Evolutionary conservation across 176 grass and related monocot genomes (phyloP), one percentile per base, ranked within the genome.

Genomic region (sorghum (Sorghum bicolor)): DNA sequence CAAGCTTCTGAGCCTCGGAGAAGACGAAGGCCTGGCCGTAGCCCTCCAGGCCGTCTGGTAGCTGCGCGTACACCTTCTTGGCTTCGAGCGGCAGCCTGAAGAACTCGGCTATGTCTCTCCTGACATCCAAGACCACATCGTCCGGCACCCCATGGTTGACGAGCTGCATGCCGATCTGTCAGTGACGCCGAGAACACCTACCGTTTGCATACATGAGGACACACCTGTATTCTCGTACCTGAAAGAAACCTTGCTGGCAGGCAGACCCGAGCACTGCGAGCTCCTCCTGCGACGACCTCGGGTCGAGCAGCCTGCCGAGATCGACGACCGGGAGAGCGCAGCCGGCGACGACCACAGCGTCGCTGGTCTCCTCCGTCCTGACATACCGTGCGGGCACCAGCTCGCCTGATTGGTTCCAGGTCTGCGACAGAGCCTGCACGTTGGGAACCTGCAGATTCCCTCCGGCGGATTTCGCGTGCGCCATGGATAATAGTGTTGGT

Each of bases 221-320:
- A 5, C 6, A 4, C 40, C 6, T 10, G 1, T 43, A 1, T 44
- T 31, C 5, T 14, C 26, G 80, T 77, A 93, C 91, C 91, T 93
- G 92, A 63, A 94, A 94, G 80, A 88, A 94, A 13, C 88, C 92
- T 88, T 88, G 74, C 38, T 80, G 82, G 10, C 92, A 94, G 22
- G 92, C 86, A 38, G 26, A 50, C 4, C 74, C 74, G 33, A 92
- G 73, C 17, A 78, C 81, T 2, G 55, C 60, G 64, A 83, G 85
- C 47, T 92, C 86, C 26, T 72, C 66, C 1, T 60, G 5, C 10
- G 82, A 86, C 11, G 76, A 64, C 11, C 45, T 13, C 44, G 90
- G 73, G 73, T 92, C 32, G 8, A 88, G 36, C 65, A 89, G 40
- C 66, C 67, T 57, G 64, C 57, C 33, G 70, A 91, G 74, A 82